Conservation (phyloP, 441 rosid species). For the Arabidopsis lyrata region DNA sequence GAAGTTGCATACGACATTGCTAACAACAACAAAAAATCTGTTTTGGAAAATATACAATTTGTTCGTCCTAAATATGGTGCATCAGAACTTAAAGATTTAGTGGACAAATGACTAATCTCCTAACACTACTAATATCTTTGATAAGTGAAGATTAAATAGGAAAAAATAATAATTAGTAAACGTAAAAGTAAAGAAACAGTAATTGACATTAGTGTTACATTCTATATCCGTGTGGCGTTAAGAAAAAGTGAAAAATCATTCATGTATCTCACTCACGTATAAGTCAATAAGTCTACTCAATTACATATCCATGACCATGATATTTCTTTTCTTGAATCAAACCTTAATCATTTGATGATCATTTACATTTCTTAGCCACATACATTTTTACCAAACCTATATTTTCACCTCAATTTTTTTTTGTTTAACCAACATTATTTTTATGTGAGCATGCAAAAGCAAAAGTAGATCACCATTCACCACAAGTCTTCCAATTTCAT, state of each 20-base stretch:
- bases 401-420: background rate
- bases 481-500: conserved; percentile 10
- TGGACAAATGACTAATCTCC: background rate
- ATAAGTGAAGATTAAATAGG: background rate
- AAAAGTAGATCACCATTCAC: conserved; percentile 26
- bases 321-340: conserved; percentile 29
- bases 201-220: background rate
- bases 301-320: conserved; percentile 30
- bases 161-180: background rate
- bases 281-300: conserved; percentile 39
- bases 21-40: background rate
- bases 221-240: conserved; percentile 8
- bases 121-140: no score
- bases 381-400: conserved; percentile 1
- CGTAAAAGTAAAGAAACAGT: conserved; percentile 4
- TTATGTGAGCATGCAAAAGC: conserved; percentile 29
- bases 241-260: conserved; percentile 27
- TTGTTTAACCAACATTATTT: background rate
- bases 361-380: conserved; percentile 14
- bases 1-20: background rate
- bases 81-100: background rate
- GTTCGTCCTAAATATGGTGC: background rate
- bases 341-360: conserved; percentile 41
- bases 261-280: conserved; percentile 15
- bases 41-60: background rate